Conservation (phyloP, 2,329 filamentous ascomycete species). For the Sporothrix protearum region DNA sequence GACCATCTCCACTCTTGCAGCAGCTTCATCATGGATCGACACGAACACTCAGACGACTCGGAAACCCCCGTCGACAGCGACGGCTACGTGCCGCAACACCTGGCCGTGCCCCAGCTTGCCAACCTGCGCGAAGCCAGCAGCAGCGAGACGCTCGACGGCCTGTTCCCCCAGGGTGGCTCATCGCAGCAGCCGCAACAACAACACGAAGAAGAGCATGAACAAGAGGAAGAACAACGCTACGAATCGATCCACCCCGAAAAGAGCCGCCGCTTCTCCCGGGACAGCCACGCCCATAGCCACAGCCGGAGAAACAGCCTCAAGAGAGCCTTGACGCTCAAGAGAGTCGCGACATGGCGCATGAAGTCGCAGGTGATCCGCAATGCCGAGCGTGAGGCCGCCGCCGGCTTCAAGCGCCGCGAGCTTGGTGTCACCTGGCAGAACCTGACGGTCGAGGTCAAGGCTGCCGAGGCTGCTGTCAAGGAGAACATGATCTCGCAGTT, state of each 20-base stretch:
- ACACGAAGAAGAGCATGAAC: too few species aligned
- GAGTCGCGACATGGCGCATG: not conserved
- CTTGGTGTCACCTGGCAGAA: slow-evolving; percentile 64
- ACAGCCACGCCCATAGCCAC: not conserved
- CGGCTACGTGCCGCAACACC: not conserved
- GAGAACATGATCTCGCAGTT: slow-evolving; percentile 61
- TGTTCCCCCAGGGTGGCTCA: not conserved
- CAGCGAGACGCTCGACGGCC: not conserved
- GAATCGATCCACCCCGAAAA: not conserved
- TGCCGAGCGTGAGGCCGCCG: slow-evolving; percentile 9
- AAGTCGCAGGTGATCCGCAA: slow-evolving; percentile 7
- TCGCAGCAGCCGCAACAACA: not conserved
- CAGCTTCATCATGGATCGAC: slow-evolving; percentile 13
- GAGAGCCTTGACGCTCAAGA: not conserved
- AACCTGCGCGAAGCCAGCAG: not conserved
- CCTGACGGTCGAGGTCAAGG: slow-evolving; percentile 59
- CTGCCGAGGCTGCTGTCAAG: slow-evolving; percentile 60
- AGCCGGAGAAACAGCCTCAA: not conserved
- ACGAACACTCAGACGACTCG: slow-evolving; percentile 14
- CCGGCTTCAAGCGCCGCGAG: slow-evolving; percentile 23
- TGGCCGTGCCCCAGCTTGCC: not conserved
- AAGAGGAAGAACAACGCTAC: not conserved
- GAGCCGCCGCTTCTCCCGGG: not conserved
- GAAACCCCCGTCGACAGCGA: slow-evolving; percentile 14
- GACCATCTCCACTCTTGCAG: not conserved